Evolutionary conservation across 768 basidiomycete species (phyloP).

Genomic region (Boletus rubropictus): DNA sequence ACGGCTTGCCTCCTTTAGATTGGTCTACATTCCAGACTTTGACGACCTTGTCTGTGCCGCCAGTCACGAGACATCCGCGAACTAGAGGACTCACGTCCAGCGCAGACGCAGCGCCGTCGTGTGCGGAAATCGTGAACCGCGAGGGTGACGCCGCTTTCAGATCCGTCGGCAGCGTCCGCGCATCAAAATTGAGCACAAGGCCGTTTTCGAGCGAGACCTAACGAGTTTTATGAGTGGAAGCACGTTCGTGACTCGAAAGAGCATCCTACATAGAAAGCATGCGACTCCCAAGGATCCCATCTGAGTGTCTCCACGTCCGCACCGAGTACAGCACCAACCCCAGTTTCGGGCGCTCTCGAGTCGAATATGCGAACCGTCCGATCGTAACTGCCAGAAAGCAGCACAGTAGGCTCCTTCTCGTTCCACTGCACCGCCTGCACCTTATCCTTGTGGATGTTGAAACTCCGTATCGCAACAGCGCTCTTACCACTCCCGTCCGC

Average conservation of each 20-base stretch:
- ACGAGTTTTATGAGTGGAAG: not conserved
- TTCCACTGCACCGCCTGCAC: conserved; percentile 98
- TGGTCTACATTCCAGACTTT: conserved; percentile 94
- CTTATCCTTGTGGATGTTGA: conserved; percentile 84
- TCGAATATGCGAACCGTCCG: conserved; percentile 94
- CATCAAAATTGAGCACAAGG: conserved; percentile 87
- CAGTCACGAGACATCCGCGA: conserved; percentile 86
- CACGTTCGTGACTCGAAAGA: not conserved
- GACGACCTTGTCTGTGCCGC: conserved; percentile 91
- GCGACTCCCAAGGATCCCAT: conserved; percentile 95
- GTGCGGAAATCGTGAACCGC: conserved; percentile 86
- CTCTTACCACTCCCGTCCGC: conserved; percentile 39
- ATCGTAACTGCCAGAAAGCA: conserved; percentile 92
- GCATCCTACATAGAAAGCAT: conserved; percentile 74
- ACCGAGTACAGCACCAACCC: conserved; percentile 80
- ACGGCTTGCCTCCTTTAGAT: conserved; percentile 53
- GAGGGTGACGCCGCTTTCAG: conserved; percentile 59
- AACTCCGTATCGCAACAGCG: conserved; percentile 71
- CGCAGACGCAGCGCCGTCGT: conserved; percentile 84
- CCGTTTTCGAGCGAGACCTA: conserved; percentile 96
- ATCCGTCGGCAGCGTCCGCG: conserved; percentile 70
- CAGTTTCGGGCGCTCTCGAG: conserved; percentile 72
- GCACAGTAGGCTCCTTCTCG: conserved; percentile 75
- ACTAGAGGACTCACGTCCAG: conserved; percentile 90
- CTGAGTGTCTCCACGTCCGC: conserved; percentile 90